Conservation (phyloP, 2,329 filamentous ascomycete genomes). For the Fusarium sp. region DNA sequence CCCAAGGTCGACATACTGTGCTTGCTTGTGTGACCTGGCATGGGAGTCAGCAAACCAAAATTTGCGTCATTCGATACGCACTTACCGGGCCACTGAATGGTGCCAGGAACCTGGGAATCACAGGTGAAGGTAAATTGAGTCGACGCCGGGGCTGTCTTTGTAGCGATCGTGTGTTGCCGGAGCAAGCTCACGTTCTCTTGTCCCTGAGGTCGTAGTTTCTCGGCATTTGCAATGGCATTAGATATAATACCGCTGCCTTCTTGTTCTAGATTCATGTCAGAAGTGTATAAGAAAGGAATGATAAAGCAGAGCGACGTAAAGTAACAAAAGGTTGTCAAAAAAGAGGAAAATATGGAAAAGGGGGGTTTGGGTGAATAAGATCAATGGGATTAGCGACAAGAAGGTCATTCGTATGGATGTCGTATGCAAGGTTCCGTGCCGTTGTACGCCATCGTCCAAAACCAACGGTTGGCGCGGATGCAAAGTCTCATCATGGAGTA, state of each 20-base stretch:
- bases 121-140: slow-evolving; percentile 98
- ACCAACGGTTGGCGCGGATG: slow-evolving; percentile 6
- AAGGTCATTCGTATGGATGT: slow-evolving; percentile 1
- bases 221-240: slow-evolving; percentile 89
- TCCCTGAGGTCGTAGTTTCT: slow-evolving; percentile 73
- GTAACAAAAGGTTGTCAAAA: neutral
- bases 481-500: neutral
- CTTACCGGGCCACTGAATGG: slow-evolving; percentile 78
- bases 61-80: neutral
- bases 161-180: slow-evolving; percentile 72
- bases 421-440: slow-evolving; percentile 9
- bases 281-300: neutral
- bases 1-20: slow-evolving; percentile 41
- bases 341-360: neutral
- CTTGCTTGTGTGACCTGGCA: slow-evolving; percentile 45
- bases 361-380: neutral
- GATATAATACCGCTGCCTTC: slow-evolving; percentile 85
- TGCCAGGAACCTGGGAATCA: slow-evolving; percentile 86
- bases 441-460: slow-evolving; percentile 12
- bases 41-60: slow-evolving; percentile 10
- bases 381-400: neutral
- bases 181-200: slow-evolving; percentile 85
- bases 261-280: slow-evolving; percentile 46
- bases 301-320: slow-evolving; percentile 1
- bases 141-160: slow-evolving; percentile 75